Evolutionary conservation across 2,329 filamentous ascomycete species (phyloP), one percentile per base, ranked within the genome.

Genomic region (Diaporthe sp.): DNA sequence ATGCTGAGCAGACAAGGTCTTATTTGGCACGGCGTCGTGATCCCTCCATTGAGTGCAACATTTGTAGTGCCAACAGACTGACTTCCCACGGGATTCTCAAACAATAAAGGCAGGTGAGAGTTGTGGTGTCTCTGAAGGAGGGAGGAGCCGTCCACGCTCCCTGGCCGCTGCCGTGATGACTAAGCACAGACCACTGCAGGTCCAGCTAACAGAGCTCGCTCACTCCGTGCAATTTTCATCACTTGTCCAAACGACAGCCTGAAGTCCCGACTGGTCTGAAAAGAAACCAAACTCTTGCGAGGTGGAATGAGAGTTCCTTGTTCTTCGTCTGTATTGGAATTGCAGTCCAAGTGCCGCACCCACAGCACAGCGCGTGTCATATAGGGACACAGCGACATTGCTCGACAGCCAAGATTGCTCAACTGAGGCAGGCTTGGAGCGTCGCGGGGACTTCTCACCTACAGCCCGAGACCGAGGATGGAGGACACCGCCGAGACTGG

Each of bases 131-230:
- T 44, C 13, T 8, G 10, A 15, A 28, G 13, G n/a, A 28, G 13
- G 37, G 22, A 62, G 37, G n/a, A 44, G 60, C 60, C 19, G 37
- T 62, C n/a, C 60, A n/a, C 5, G 25, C 22, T 53, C 31, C 31
- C 44, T 37, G 17, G 46, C 49, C 25, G 49, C 15, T 9, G 65
- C 22, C 22, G 46, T 70, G 65, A 70, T 70, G 65, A 70, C 46
- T 70, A 55, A 70, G 65, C 65, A 70, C 65, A 70, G 65, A 53
- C 65, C 65, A 34, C 34, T 34, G 34, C 34, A 70, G 31, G 19
- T 42, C 17, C 34, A 28, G 34, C 65, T 53, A 22, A 49, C 61
- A 49, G 61, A 34, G 15, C 65, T 42, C 42, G 19, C 34, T 55
- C 65, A 70, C 15, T 70, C 13, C 28, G 1, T 28, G 46, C 65